phyloP scores from a whole-genome alignment of 1,139 yeast genomes.

The Taiozyma sp. region DNA sequence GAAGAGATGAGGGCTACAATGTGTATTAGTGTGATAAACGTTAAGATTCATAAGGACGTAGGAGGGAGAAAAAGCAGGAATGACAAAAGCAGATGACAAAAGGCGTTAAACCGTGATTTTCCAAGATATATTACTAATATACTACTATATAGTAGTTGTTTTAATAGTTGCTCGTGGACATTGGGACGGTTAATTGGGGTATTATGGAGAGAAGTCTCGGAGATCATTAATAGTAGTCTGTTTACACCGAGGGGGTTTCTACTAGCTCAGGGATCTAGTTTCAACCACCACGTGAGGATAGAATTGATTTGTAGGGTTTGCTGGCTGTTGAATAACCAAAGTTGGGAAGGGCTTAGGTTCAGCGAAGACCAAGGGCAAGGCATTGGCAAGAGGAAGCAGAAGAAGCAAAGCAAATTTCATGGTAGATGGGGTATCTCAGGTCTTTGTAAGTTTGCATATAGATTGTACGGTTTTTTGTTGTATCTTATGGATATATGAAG shows the following conservation, averaged over 20 bases:
- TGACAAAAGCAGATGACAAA: neutral
- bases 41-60: neutral
- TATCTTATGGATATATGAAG: too few species aligned
- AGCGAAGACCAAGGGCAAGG: neutral
- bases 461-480: too few species aligned
- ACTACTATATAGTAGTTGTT: too few species aligned
- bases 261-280: conserved; percentile 1
- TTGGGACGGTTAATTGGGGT: too few species aligned
- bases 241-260: too few species aligned
- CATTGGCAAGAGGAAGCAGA: neutral
- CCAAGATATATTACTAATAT: too few species aligned
- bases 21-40: neutral
- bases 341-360: neutral
- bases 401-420: too few species aligned
- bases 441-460: too few species aligned
- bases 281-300: conserved; percentile 8
- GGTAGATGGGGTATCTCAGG: too few species aligned
- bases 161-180: neutral
- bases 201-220: too few species aligned
- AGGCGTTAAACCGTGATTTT: neutral
- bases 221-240: too few species aligned
- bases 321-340: neutral
- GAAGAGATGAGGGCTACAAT: neutral
- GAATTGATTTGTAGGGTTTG: conserved; percentile 5
- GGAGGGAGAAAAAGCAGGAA: neutral